phyloP scores from a whole-genome alignment of 306 rosid genomes.

The Carpinus fangiana region DNA sequence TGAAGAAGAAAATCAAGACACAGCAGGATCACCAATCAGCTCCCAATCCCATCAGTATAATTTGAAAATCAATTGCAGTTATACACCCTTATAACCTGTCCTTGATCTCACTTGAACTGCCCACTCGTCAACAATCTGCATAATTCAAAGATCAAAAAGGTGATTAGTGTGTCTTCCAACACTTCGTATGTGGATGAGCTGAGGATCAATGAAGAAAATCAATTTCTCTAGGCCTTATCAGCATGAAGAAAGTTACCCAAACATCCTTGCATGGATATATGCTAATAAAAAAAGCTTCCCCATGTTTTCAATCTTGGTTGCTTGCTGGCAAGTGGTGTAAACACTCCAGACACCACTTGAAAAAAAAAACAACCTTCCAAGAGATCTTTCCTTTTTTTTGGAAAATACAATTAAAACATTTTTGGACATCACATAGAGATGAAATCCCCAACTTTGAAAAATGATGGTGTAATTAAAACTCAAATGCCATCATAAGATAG shows the following conservation, averaged over 20 bases:
- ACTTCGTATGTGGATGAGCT: background rate
- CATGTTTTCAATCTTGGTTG: constrained; percentile 37
- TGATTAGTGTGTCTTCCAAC: background rate
- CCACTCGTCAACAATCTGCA: constrained; percentile 92
- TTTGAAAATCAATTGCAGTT: constrained; percentile 6
- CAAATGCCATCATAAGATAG: background rate
- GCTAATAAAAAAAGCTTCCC: constrained; percentile 25
- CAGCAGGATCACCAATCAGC: constrained; percentile 3
- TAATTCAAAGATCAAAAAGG: constrained; percentile 9
- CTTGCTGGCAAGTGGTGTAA: constrained; percentile 64
- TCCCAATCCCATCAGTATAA: background rate
- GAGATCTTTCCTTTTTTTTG: too few relatives aligned
- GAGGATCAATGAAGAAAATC: background rate
- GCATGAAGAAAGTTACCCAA: constrained; percentile 34
- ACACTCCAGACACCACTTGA: constrained; percentile 48
- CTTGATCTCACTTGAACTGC: constrained; percentile 70
- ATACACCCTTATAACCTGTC: constrained; percentile 47
- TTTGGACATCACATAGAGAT: too few relatives aligned
- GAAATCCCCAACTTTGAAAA: too few relatives aligned
- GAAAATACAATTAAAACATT: too few relatives aligned
- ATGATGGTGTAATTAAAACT: background rate
- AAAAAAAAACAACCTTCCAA: constrained; percentile 59
- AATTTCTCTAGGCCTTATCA: background rate
- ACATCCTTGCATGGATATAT: constrained; percentile 21
- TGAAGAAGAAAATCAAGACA: constrained; percentile 16